Base-by-base conservation (phyloP, 2,329 filamentous ascomycete species). In the Cordyceps sp. region DNA sequence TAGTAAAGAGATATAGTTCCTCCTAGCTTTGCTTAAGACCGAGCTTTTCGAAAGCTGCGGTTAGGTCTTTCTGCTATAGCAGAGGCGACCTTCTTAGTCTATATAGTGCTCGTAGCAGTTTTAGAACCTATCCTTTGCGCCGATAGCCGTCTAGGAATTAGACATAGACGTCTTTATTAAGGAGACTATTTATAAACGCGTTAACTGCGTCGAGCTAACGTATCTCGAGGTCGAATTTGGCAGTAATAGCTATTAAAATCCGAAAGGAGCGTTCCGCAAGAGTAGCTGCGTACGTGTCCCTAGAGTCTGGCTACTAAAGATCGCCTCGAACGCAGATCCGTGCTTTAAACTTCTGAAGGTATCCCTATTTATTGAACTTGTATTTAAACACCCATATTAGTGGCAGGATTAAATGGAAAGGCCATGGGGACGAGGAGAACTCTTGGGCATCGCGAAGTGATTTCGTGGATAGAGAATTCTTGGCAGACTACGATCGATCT, bases 341-440 rank as follows among this genome's bases (percentile, higher is more conserved):
- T 14, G 28, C 16, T 16, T 29, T 29, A n/a, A 20, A 20, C 18
- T 29, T 20, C 7, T 6, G 10, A 12, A 29, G 17, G 18, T 19
- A 29, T 4, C 28, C n/a, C 13, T 30, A 5, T 21, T 30, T 30
- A 15, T 30, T 15, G 15, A 30, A 30, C 14, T 30, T 38, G 23
- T 38, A 36, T 22, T 33, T 36, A n/a, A 35, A 36, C 12, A 36
- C 36, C 26, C 18, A 38, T 7, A 21, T 34, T 4, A 35, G 14
- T 10, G 29, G 33, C 10, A 38, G n/a, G n/a, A n/a, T n/a, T n/a
- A n/a, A n/a, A n/a, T n/a, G n/a, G n/a, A n/a, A n/a, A n/a, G n/a
- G n/a, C n/a, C n/a, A n/a, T n/a, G n/a, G n/a, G n/a, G n/a, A n/a
- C n/a, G n/a, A n/a, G n/a, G n/a, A n/a, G n/a, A n/a, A n/a, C n/a